Percentiles rank a stretch among this genome's conserved stretches.
Conservation (phyloP, 495 filamentous ascomycete species). For the Annulohypoxylon nitens region DNA sequence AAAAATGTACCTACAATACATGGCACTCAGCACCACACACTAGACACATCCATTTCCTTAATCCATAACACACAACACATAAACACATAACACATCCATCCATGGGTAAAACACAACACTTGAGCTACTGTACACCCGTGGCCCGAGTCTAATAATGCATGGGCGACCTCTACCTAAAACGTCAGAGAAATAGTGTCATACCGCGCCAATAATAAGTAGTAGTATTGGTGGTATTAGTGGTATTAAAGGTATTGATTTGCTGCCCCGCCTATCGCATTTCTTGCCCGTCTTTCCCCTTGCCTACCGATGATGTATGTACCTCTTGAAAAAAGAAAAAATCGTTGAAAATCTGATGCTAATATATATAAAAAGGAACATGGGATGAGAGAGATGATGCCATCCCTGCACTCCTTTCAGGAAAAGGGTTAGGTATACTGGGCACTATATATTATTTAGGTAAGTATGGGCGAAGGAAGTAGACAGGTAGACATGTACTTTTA, state of each 20-base stretch:
- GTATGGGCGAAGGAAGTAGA: not conserved
- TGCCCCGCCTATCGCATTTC: constrained; percentile 37
- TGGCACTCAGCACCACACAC: not conserved
- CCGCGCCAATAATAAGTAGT: constrained; percentile 44
- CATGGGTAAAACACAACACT: not conserved
- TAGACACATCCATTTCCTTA: not conserved
- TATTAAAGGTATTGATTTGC: constrained; percentile 16
- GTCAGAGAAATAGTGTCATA: constrained; percentile 47
- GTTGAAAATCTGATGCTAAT: constrained; percentile 6
- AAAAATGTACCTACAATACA: not conserved
- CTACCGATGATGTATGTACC: constrained; percentile 26
- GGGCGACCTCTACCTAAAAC: constrained; percentile 47
- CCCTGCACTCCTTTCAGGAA: constrained; percentile 12
- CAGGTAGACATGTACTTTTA: constrained; percentile 5
- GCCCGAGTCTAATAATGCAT: constrained; percentile 46
- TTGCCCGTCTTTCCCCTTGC: constrained; percentile 27
- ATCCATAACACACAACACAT: constrained; percentile 1
- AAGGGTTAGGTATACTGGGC: not conserved
- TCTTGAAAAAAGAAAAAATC: constrained; percentile 5
- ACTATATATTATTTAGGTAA: not conserved
- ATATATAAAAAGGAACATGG: constrained; percentile 11
- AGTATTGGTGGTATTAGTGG: constrained; percentile 26
- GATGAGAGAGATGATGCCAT: constrained; percentile 7
- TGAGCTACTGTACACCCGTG: constrained; percentile 27
- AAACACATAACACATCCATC: not conserved